A percentile compares a stretch with the other conserved stretches of the same genome.
These are phyloP conservation scores for Erythrophleum fordii DNA, from an alignment of 306 rosid genomes.

Conservation along the genomic window DNA sequence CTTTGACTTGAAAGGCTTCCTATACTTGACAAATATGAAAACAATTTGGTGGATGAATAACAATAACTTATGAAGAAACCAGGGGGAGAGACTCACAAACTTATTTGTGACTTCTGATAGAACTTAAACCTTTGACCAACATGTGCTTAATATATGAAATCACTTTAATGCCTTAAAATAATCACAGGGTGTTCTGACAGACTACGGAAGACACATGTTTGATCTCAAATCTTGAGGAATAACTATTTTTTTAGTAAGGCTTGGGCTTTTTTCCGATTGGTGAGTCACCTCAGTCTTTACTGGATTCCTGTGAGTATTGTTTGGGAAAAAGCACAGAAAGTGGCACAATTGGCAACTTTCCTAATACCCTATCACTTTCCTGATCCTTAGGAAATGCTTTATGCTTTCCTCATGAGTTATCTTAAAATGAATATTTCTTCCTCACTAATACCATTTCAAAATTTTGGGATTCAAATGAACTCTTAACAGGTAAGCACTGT, in stretches of 20 bases:
- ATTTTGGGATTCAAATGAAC: too few species aligned
- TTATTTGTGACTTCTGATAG: not conserved
- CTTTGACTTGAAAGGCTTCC: not conserved
- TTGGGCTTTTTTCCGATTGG: too few species aligned
- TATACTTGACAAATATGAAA: not conserved
- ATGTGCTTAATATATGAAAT: not conserved
- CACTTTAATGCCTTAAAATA: not conserved
- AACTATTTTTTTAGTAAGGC: not conserved
- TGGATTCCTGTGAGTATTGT: too few species aligned
- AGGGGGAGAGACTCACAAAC: not conserved
- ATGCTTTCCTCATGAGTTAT: too few species aligned
- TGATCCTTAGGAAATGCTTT: too few species aligned
- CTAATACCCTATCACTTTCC: too few species aligned
- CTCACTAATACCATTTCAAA: too few species aligned
- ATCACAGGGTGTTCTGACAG: not conserved
- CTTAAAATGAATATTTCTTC: too few species aligned
- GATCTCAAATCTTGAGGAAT: not conserved
- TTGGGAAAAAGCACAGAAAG: too few species aligned
- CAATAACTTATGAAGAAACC: not conserved
- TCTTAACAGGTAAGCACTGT: not conserved
- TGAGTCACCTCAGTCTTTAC: too few species aligned
- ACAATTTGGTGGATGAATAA: not conserved
- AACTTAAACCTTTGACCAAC: not conserved
- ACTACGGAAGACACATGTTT: not conserved
- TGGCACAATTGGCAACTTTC: too few species aligned